Base-by-base conservation (phyloP, 1,139 yeast species). In the Citeromyces siamensis region DNA sequence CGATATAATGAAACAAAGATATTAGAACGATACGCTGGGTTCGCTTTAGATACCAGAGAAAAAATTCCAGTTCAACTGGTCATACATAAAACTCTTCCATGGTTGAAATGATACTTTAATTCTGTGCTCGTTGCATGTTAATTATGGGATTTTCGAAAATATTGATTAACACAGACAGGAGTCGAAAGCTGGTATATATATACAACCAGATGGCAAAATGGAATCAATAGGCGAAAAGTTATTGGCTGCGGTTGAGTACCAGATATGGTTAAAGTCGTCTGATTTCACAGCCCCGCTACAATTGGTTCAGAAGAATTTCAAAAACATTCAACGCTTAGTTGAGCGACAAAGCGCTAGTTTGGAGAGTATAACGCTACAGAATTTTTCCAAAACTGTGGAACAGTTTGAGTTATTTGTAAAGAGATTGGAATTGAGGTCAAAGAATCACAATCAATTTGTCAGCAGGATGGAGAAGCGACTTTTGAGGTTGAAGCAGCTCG, bases 251-350 rank as follows among this genome's bases (percentile, higher is more conserved):
- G 57, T 59, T 8, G 67, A 64, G 38, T 61, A 63, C 44, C 64
- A 62, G 38, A 41, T 64, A 37, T 57, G 58, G 38, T 43, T 65
- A 34, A 64, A 69, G 44, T 67, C 64, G 51, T 64, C 75, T 2
- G 72, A 70, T 40, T 76, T 78, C 54, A 64, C 64, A 38, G 71
- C 77, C 1, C 88, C 88, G 1, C 60, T 67, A 17, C 84, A 77
- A 45, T 57, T 77, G 13, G 57, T 76, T 35, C 65, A 65, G 45
- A 72, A 68, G 57, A 77, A 78, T 47, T 67, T 74, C 53, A 75
- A 72, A 49, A 51, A 54, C 28, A 59, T 74, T 14, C 80, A 75
- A 46, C 71, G 65, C 46, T 55, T 71, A 9, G 62, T 74, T n/a
- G 82, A 75, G 46, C 72, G 64, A 42, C 71, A 71, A 37, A 64